Evolutionary conservation across 768 basidiomycete genomes (phyloP).

Genomic region (Pulveroboletus sp.): DNA sequence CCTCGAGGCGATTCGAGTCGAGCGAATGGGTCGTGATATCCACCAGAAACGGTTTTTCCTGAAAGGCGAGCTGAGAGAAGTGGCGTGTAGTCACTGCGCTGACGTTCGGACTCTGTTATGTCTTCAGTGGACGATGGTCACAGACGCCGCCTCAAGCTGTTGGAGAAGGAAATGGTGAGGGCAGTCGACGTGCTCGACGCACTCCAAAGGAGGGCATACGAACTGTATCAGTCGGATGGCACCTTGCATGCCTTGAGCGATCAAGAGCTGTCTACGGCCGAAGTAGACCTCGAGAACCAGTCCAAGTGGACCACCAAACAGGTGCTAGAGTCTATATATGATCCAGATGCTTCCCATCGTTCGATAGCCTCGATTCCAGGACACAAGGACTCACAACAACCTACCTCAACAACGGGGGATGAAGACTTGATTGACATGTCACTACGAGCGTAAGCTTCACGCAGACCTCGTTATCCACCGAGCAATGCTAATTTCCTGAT

Average conservation of each 20-base stretch:
- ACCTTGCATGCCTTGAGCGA: constrained; percentile 2
- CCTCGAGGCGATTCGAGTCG: constrained; percentile 30
- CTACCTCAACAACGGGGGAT: background rate
- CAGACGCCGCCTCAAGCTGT: constrained; percentile 26
- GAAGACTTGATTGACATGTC: constrained; percentile 17
- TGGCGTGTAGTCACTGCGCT: background rate
- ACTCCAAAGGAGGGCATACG: constrained; percentile 16
- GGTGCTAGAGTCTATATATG: background rate
- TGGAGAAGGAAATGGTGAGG: constrained; percentile 27
- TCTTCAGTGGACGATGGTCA: constrained; percentile 28
- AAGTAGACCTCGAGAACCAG: background rate
- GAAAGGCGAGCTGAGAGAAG: constrained; percentile 18
- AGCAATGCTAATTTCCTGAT: background rate
- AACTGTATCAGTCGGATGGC: constrained; percentile 10
- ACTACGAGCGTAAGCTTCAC: constrained; percentile 6
- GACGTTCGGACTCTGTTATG: background rate
- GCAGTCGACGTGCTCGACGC: constrained; percentile 18
- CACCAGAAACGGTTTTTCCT: constrained; percentile 32
- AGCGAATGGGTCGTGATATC: constrained; percentile 28
- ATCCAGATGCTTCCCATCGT: background rate
- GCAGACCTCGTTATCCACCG: background rate
- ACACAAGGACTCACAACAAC: background rate
- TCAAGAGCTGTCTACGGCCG: background rate
- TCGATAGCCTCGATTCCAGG: background rate
- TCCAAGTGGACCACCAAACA: background rate